Base-by-base conservation (phyloP, 257 asterid species). In the Coffea canephora region DNA sequence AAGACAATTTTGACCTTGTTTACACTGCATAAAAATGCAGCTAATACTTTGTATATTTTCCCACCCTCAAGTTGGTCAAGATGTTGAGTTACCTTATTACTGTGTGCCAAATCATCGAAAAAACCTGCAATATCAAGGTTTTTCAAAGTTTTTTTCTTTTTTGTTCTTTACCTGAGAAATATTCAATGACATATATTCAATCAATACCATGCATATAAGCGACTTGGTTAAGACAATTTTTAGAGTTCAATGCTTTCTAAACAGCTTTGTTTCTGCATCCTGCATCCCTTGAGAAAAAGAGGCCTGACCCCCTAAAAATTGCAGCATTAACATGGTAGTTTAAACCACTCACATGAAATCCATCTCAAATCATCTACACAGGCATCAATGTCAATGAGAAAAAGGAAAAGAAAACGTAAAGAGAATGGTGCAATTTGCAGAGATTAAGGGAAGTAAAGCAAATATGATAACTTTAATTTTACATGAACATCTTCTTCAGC, bases 401-500 rank as follows among this genome's bases (percentile, higher is more conserved):
- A 50, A 69, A 55, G 4, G 27, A 57, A 57, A 36, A 10, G 43
- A 39, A 27, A 8, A 64, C 65, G 73, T 25, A 46, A 65, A n/a
- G 18, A 48, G 19, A 27, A 39, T 3, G 36, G 23, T 69, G 39
- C 48, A 49, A n/a, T 62, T 25, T 62, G 34, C 59, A 78, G 11
- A 11, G 13, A 46, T 5, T n/a, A 72, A n/a, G 31, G n/a, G 67
- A 50, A 16, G 27, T 64, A 67, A 39, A 57, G 80, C 15, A 66
- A 36, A 9, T 18, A 76, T 43, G 54, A 14, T 41, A 64, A 13
- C 65, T 39, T n/a, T 11, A 27, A 3, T 54, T 36, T 71, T 27
- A 80, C 27, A 27, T 25, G 69, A 31, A 49, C 21, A 77, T 72
- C 72, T 76, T 66, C 59, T 39, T 64, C 61, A 75, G 77, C 48